Evolutionary conservation across 192 early-diverging fungal genomes (phyloP), one percentile per base, ranked within the genome.

Genomic region (Dissophora ornata): DNA sequence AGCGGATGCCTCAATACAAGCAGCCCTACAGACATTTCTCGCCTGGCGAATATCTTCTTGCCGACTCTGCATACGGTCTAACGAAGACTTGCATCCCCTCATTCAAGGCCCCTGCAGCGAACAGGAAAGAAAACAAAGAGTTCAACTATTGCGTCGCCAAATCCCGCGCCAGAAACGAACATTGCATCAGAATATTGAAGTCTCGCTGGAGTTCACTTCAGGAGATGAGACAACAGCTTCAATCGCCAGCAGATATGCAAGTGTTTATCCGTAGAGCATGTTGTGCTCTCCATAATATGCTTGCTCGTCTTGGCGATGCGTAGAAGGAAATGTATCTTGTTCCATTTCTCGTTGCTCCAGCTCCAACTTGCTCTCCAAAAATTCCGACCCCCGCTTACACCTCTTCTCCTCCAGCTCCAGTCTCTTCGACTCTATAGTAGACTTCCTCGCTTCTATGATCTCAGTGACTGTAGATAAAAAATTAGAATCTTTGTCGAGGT

Each of bases 141-240:
- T 69, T 69, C 51, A 69, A 69, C 50, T 45, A 54, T 19, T 61
- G 50, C 42, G 2, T 69, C 3, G 48, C 56, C 49, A 58, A 45
- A 21, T 60, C 67, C 12, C 56, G 50, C 1, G 57, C 53, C 8
- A n/a, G 60, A 16, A 67, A 50, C 25, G 46, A 67, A 24, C 54
- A 60, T 18, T 69, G 67, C 19, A 60, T 69, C 19, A 57, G 67
- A 22, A 60, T 60, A 15, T 57, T 69, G 22, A 69, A 69, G 40
- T 42, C 38, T 1, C 50, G 67, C 12, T 69, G 57, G 57, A 21
- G 15, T 7, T 69, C 67, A 26, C 36, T 69, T 26, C 24, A 33
- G 48, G 57, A 53, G 40, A 59, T 69, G 67, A 59, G 67, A 16
- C 47, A 51, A 29, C 67, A 69, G 49, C 26, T 69, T 41, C 53